Evolutionary conservation across 306 rosid species (phyloP).

Genomic region (Trifolium subterraneum): DNA sequence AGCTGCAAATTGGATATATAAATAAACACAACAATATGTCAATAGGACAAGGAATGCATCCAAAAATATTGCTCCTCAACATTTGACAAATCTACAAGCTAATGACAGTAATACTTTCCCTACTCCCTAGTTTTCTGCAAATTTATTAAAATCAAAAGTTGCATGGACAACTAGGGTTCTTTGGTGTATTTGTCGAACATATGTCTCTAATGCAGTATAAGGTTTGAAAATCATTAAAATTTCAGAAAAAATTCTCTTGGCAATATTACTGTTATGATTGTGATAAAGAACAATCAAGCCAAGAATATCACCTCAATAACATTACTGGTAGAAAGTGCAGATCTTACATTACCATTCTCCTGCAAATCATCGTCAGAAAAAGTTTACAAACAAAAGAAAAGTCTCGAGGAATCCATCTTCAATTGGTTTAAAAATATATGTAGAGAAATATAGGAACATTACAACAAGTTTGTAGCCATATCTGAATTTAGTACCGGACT

Average conservation of each 20-base stretch:
- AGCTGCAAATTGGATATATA: slow-evolving; percentile 61
- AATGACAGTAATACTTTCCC: slow-evolving; percentile 36
- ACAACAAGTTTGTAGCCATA: slow-evolving; percentile 97
- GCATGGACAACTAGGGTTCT: slow-evolving; percentile 20
- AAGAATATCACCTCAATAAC: slow-evolving; percentile 75
- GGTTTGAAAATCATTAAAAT: slow-evolving; percentile 10
- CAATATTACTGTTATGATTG: not conserved
- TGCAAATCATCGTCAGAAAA: slow-evolving; percentile 47
- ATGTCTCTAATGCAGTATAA: slow-evolving; percentile 10
- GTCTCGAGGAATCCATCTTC: not conserved
- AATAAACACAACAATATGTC: slow-evolving; percentile 33
- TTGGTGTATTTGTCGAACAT: slow-evolving; percentile 1
- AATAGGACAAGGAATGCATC: slow-evolving; percentile 15
- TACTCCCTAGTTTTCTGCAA: too few species aligned
- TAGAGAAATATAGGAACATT: slow-evolving; percentile 45
- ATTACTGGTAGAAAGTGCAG: slow-evolving; percentile 75
- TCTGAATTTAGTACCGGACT: slow-evolving; percentile 80
- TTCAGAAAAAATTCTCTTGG: not conserved
- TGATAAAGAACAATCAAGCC: slow-evolving; percentile 12
- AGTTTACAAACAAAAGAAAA: slow-evolving; percentile 19
- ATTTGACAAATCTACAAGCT: slow-evolving; percentile 1
- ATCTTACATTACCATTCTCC: slow-evolving; percentile 78
- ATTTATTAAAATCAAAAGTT: slow-evolving; percentile 24
- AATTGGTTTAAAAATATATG: not conserved
- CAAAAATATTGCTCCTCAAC: not conserved